These are phyloP conservation scores for Mentha longifolia DNA, from an alignment of 257 asterid species.

Conservation along the genomic window DNA sequence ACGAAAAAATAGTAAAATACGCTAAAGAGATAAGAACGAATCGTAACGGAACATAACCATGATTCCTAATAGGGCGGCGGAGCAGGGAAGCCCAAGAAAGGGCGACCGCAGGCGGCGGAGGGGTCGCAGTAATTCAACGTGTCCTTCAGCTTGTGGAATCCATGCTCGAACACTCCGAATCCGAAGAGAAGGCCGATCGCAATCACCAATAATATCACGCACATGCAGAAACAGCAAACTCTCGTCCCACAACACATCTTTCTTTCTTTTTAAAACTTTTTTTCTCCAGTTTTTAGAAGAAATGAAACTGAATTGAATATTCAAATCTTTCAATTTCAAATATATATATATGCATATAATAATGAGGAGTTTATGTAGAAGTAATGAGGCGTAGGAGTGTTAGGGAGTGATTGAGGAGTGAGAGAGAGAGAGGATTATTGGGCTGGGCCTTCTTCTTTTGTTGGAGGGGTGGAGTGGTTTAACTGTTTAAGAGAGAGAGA, in stretches of 20 bases:
- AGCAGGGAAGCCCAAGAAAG: conserved; percentile 50
- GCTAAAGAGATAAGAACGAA: not conserved
- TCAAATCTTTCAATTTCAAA: no score
- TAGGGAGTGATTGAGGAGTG: conserved; percentile 23
- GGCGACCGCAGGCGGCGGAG: conserved; percentile 38
- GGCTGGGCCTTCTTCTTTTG: conserved; percentile 17
- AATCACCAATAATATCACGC: conserved; percentile 49
- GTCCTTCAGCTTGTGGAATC: conserved; percentile 62
- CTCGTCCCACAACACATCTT: conserved; percentile 67
- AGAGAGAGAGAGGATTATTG: conserved; percentile 31
- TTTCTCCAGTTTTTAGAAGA: no score
- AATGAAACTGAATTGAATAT: conserved; percentile 22
- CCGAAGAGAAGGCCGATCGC: conserved; percentile 68
- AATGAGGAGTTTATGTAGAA: not conserved
- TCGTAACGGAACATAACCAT: not conserved
- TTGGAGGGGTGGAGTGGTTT: not conserved
- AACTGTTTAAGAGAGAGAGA: no score
- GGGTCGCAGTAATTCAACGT: conserved; percentile 39
- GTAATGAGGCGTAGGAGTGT: not conserved
- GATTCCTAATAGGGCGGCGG: conserved; percentile 54
- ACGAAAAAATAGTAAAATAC: not conserved
- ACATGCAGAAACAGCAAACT: conserved; percentile 58
- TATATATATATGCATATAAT: no score
- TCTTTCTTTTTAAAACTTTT: not conserved
- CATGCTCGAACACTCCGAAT: conserved; percentile 73